phyloP scores from a whole-genome alignment of 345 rosid genomes.

The Zanthoxylum bungeanum region DNA sequence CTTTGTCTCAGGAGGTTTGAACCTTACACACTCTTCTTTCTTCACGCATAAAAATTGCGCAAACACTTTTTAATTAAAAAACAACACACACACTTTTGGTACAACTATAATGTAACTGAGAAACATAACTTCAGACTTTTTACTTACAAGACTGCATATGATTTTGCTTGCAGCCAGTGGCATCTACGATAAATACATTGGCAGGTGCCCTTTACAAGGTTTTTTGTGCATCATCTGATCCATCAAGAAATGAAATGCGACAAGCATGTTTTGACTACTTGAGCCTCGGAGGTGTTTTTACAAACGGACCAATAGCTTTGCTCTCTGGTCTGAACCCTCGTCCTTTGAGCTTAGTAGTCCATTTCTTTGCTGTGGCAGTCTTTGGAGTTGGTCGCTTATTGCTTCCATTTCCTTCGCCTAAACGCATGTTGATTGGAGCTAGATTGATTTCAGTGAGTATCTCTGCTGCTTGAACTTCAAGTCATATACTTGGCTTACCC shows the following conservation, averaged over 20 bases:
- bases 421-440: constrained; percentile 1
- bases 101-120: background rate
- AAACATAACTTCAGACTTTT: background rate
- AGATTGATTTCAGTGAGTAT: background rate
- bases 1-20: too few relatives aligned
- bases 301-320: constrained; percentile 1
- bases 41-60: too few relatives aligned
- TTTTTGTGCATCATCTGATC: constrained; percentile 11
- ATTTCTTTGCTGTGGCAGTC: constrained; percentile 3
- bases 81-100: too few relatives aligned
- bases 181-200: constrained; percentile 10
- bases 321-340: constrained; percentile 6
- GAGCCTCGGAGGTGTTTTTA: constrained; percentile 1
- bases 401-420: constrained; percentile 8
- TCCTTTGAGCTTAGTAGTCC: background rate
- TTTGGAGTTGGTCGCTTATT: background rate
- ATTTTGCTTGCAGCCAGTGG: constrained; percentile 1
- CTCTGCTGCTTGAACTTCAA: background rate
- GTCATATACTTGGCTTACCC: background rate
- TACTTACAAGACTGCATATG: background rate
- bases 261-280: constrained; percentile 7
- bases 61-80: too few relatives aligned
- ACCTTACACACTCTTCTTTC: too few relatives aligned
- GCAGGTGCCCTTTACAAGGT: constrained; percentile 5
- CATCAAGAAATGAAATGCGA: constrained; percentile 4